Evolutionary conservation across 352 stramenopile genomes (phyloP), one percentile per base, ranked within the genome.

Genomic region (Phytophthora syringae): DNA sequence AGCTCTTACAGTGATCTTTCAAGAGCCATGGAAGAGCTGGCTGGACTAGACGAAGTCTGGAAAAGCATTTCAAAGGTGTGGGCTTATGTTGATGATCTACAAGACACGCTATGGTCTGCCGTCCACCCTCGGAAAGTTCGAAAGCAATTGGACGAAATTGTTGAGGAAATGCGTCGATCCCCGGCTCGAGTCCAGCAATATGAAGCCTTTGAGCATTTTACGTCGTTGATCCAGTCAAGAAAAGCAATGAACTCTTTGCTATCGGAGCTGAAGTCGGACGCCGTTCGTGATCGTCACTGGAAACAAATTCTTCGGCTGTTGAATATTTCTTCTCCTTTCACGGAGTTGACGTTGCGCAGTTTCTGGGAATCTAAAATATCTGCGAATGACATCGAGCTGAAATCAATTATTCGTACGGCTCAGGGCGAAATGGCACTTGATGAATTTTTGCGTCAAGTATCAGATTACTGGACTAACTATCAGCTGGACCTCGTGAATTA

Each of bases 351-450:
- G 7, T 72, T 99, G 40, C 94, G 96, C 22, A 86, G 95, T 53
- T 94, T 99, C n/a, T 99, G 98, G 98, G 97, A 99, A 37, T 94
- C 96, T 47, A 91, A 97, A 5, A 69, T 99, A 12, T 80, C 96
- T 13, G 74, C 88, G 1, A 88, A 95, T 40, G 97, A 98, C 70
- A 97, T 98, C 52, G 90, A 98, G 61, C 90, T 99, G 15, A 92
- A 90, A 45, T 89, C 99, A 54, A 97, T 99, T 56, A 96, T 99
- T 52, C 94, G 94, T 32, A 95, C 97, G 3, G 98, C 98, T 51
- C 98, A 99, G 76, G 98, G 98, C 40, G 98, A 99, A 88, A 99
- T 99, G 93, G 98, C 98, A 2, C 88, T 99, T 25, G 98, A 99
- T 74, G 89, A 99, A 59, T 99, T 99, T 70, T 78, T 99, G 25